Evolutionary conservation across 345 rosid species (phyloP).

Genomic region (Brassica carinata): DNA sequence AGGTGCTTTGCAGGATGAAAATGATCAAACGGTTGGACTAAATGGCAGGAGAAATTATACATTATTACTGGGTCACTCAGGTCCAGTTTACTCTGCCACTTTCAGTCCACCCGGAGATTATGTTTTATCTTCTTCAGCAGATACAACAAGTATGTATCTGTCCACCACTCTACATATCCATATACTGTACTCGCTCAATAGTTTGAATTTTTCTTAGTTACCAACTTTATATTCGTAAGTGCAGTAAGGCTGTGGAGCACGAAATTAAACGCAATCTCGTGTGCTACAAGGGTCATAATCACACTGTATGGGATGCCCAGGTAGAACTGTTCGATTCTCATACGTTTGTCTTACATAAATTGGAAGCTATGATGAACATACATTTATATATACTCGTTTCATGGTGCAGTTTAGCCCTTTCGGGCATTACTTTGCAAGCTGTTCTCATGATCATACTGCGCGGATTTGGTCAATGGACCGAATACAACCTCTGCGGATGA

Average conservation of each 20-base stretch:
- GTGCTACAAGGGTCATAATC: conserved; percentile 98
- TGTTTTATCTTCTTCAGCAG: conserved; percentile 91
- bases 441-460: conserved; percentile 96
- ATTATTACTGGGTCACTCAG: conserved; percentile 85
- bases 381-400: conserved; percentile 24
- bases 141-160: conserved; percentile 69
- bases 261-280: conserved; percentile 90
- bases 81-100: conserved; percentile 91
- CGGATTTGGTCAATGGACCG: conserved; percentile 97
- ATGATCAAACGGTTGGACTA: conserved; percentile 49
- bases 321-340: conserved; percentile 41
- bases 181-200: too few relatives aligned
- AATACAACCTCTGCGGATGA: conserved; percentile 86
- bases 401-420: conserved; percentile 87
- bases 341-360: not conserved
- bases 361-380: conserved; percentile 17
- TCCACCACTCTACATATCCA: conserved; percentile 7
- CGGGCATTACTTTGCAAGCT: conserved; percentile 92
- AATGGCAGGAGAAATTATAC: conserved; percentile 67
- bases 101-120: conserved; percentile 93
- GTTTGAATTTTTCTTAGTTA: conserved; percentile 11
- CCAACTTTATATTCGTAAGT: conserved; percentile 15
- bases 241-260: conserved; percentile 98
- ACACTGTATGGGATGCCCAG: conserved; percentile 99
- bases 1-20: conserved; percentile 81